Percentiles rank a stretch among this genome's conserved stretches.
phyloP scores from a whole-genome alignment of 495 filamentous ascomycete species.

The Xylaria palmicola region DNA sequence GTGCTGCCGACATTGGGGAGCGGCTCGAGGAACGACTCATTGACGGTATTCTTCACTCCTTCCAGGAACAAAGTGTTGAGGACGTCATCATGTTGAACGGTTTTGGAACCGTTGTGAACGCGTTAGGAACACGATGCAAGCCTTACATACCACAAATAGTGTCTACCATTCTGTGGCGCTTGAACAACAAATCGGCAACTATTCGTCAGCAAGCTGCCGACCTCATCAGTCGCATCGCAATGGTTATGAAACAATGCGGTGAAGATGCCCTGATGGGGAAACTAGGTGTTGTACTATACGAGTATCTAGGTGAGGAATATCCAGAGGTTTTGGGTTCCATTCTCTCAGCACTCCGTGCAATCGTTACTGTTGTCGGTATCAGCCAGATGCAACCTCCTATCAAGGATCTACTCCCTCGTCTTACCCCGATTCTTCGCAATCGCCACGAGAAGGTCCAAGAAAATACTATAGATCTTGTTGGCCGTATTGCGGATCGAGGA shows the following conservation, averaged over 20 bases:
- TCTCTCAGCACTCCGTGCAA: conserved; percentile 88
- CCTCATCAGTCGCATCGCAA: conserved; percentile 91
- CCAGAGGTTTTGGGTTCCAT: conserved; percentile 98
- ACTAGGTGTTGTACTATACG: conserved; percentile 93
- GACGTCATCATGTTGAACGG: conserved; percentile 96
- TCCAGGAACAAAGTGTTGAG: conserved; percentile 98
- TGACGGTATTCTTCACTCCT: conserved; percentile 94
- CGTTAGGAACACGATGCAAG: conserved; percentile 90
- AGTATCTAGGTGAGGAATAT: conserved; percentile 98
- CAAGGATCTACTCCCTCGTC: conserved; percentile 88
- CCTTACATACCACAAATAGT: conserved; percentile 96
- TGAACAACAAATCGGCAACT: conserved; percentile 96
- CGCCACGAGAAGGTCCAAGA: conserved; percentile 99
- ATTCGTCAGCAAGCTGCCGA: conserved; percentile 97
- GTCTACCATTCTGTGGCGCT: conserved; percentile 91
- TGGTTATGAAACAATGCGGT: conserved; percentile 98
- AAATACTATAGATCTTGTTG: conserved; percentile 98
- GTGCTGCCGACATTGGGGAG: conserved; percentile 90
- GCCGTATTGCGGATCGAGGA: conserved; percentile 96
- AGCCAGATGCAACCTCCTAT: conserved; percentile 99
- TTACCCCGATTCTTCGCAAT: conserved; percentile 96
- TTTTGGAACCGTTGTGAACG: conserved; percentile 98
- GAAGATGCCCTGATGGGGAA: conserved; percentile 96
- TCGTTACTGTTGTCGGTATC: conserved; percentile 98
- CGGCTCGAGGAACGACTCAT: conserved; percentile 89